Percentiles rank a stretch among this genome's conserved stretches.
These are phyloP conservation scores for Phytopythium montanum DNA, from an alignment of 352 stramenopile species.

Conservation along the genomic window DNA sequence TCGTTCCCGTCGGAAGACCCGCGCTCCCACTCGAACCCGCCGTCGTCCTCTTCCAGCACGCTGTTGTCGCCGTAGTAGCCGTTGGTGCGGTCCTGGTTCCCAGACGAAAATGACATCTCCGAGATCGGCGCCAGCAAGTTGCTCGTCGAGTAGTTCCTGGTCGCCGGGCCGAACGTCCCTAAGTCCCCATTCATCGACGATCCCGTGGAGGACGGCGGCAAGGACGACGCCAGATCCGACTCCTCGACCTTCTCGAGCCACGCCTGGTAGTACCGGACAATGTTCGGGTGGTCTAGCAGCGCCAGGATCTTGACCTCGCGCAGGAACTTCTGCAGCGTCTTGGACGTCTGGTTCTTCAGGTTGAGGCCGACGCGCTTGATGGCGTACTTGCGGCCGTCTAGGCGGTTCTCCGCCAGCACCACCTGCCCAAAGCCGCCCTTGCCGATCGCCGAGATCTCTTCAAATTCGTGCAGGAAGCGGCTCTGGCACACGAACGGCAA, in stretches of 20 bases:
- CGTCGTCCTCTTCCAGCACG: conserved; percentile 43
- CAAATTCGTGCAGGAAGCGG: conserved; percentile 82
- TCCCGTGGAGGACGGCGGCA: conserved; percentile 14
- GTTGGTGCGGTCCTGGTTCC: conserved; percentile 36
- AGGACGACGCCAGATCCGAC: conserved; percentile 5
- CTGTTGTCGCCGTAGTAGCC: conserved; percentile 44
- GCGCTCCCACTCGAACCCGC: conserved; percentile 78
- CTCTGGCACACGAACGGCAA: conserved; percentile 85
- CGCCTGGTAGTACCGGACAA: conserved; percentile 91
- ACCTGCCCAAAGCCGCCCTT: conserved; percentile 94
- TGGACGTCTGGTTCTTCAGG: conserved; percentile 84
- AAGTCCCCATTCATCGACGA: conserved; percentile 21
- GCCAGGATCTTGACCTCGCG: conserved; percentile 93
- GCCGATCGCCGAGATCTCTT: conserved; percentile 84
- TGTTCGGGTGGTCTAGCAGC: conserved; percentile 90
- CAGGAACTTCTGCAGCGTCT: conserved; percentile 91
- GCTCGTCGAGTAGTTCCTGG: conserved; percentile 63
- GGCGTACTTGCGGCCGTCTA: conserved; percentile 92
- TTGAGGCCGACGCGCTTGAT: conserved; percentile 90
- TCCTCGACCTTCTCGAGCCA: conserved; percentile 89
- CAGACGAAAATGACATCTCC: conserved; percentile 62
- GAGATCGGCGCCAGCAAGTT: conserved; percentile 71
- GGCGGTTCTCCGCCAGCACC: conserved; percentile 90
- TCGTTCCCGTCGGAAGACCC: conserved; percentile 44
- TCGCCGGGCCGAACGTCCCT: conserved; percentile 24